Conservation (phyloP, 108 stramenopile species). For the Nitzschia putrida region DNA sequence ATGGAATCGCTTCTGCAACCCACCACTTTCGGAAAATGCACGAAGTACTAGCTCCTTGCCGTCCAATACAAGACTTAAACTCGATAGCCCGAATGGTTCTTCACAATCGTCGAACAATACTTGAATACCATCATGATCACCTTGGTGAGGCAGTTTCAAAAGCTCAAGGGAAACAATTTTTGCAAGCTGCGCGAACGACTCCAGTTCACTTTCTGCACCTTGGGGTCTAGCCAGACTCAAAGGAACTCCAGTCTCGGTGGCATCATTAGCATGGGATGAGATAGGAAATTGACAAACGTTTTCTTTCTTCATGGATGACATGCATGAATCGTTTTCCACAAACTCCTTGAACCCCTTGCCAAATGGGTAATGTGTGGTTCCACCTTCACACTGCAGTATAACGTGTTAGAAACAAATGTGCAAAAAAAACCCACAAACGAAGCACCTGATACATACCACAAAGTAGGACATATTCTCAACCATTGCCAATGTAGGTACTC, state of each 20-base stretch:
- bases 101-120: slow-evolving; percentile 42
- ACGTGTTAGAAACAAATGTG: not conserved
- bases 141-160: slow-evolving; percentile 58
- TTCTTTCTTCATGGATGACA: slow-evolving; percentile 23
- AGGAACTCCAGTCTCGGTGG: slow-evolving; percentile 71
- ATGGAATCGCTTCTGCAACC: slow-evolving; percentile 54
- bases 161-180: slow-evolving; percentile 69
- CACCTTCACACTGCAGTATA: slow-evolving; percentile 59
- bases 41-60: slow-evolving; percentile 50
- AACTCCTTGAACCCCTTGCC: slow-evolving; percentile 54
- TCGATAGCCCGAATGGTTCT: slow-evolving; percentile 60
- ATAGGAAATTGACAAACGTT: slow-evolving; percentile 78
- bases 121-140: slow-evolving; percentile 12
- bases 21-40: slow-evolving; percentile 79
- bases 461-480: slow-evolving; percentile 99
- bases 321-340: slow-evolving; percentile 8
- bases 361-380: slow-evolving; percentile 83
- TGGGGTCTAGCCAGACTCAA: slow-evolving; percentile 57
- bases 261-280: slow-evolving; percentile 59
- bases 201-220: slow-evolving; percentile 49
- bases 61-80: slow-evolving; percentile 59
- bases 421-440: too few relatives aligned
- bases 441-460: slow-evolving; percentile 40
- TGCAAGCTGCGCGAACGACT: slow-evolving; percentile 61
- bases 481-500: slow-evolving; percentile 91